Evolutionary conservation across 768 basidiomycete genomes (phyloP).

Genomic region (Kwoniella newhampshirensis): DNA sequence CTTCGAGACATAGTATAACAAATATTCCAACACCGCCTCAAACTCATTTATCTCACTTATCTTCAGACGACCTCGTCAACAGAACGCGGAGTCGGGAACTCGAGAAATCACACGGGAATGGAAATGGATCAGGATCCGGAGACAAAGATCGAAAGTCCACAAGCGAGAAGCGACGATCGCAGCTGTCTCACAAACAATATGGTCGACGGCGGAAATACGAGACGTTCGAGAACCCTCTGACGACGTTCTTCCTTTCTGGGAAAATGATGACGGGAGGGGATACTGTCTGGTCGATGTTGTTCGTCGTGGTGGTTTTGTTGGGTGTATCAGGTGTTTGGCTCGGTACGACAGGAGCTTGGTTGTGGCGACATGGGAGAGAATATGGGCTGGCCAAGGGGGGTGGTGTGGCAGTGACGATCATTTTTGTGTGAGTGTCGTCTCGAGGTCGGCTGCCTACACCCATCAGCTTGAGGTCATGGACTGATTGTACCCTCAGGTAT

Average conservation of each 20-base stretch:
- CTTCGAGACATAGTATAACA: conserved; percentile 14
- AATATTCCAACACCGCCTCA: conserved; percentile 20
- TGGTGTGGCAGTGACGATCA: conserved; percentile 54
- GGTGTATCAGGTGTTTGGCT: conserved; percentile 79
- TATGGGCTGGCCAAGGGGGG: conserved; percentile 66
- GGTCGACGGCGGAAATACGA: conserved; percentile 25
- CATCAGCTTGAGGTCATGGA: conserved; percentile 27
- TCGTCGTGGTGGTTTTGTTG: conserved; percentile 63
- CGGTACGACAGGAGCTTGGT: conserved; percentile 80
- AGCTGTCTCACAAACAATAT: background rate
- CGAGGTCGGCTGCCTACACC: conserved; percentile 67
- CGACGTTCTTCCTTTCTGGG: conserved; percentile 68
- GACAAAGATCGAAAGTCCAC: background rate
- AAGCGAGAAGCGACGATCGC: background rate
- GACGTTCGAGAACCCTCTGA: conserved; percentile 33
- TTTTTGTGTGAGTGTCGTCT: conserved; percentile 57
- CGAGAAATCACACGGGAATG: background rate
- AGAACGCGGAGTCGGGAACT: background rate
- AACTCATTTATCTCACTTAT: conserved; percentile 15
- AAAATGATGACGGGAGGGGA: conserved; percentile 81
- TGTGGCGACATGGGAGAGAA: conserved; percentile 69
- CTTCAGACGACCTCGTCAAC: conserved; percentile 28
- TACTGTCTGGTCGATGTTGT: conserved; percentile 75
- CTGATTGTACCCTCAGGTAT: conserved; percentile 29
- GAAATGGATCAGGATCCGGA: background rate